phyloP scores from a whole-genome alignment of 495 filamentous ascomycete genomes.

The Talaromyces nanjingensis region DNA sequence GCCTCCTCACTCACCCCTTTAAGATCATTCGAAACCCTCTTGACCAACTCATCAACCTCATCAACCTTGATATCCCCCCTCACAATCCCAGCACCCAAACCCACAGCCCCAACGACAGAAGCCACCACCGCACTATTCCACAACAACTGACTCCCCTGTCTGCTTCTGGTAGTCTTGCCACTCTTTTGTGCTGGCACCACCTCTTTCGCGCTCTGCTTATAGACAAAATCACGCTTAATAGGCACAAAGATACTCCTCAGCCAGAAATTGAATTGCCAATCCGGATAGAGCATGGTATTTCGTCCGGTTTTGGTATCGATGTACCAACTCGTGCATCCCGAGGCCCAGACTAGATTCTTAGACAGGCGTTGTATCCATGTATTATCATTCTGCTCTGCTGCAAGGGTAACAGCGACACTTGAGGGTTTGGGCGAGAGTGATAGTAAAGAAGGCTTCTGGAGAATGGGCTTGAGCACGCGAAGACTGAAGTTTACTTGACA shows the following conservation, averaged over 20 bases:
- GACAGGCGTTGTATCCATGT: constrained; percentile 12
- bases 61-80: background rate
- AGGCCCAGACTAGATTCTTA: constrained; percentile 16
- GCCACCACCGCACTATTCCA: constrained; percentile 4
- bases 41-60: background rate
- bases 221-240: constrained; percentile 12
- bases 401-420: constrained; percentile 15
- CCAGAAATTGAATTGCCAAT: constrained; percentile 17
- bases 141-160: background rate
- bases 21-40: background rate
- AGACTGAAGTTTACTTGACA: constrained; percentile 43
- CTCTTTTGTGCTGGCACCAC: too few species aligned
- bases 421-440: constrained; percentile 7
- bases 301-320: constrained; percentile 13
- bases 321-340: constrained; percentile 18
- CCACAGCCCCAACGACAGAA: background rate
- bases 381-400: constrained; percentile 12
- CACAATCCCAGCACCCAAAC: background rate
- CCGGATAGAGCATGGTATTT: constrained; percentile 19
- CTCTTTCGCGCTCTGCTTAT: constrained; percentile 40
- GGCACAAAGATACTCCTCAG: constrained; percentile 13
- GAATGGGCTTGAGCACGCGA: constrained; percentile 10
- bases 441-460: background rate
- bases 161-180: constrained; percentile 17
- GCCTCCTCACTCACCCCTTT: background rate